Percentiles rank a stretch among this genome's conserved stretches.
Conservation (phyloP, 306 rosid genomes). For the Quercus robur region DNA sequence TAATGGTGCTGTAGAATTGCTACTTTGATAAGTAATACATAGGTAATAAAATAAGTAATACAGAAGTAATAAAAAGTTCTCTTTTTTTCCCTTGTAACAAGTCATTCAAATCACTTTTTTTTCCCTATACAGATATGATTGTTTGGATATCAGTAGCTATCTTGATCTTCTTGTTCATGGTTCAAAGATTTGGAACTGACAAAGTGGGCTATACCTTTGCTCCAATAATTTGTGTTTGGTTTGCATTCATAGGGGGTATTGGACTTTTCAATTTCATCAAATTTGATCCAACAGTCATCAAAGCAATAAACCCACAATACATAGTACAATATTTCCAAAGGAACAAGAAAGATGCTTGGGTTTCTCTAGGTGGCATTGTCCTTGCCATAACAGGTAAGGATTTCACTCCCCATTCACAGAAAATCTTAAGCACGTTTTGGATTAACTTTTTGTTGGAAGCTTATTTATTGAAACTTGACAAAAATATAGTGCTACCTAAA, state of each 20-base stretch:
- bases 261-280: conserved; percentile 67
- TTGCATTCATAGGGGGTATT: conserved; percentile 48
- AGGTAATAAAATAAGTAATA: too few species aligned
- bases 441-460: too few species aligned
- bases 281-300: conserved; percentile 53
- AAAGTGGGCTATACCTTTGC: conserved; percentile 81
- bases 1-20: too few species aligned
- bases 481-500: too few species aligned
- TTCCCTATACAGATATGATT: conserved; percentile 30
- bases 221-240: conserved; percentile 73
- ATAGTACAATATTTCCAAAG: conserved; percentile 56
- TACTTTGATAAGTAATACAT: too few species aligned
- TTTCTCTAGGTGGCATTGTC: conserved; percentile 83
- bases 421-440: too few species aligned
- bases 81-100: not conserved
- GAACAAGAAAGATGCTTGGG: conserved; percentile 74
- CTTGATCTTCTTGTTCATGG: conserved; percentile 50
- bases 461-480: too few species aligned
- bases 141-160: conserved; percentile 64
- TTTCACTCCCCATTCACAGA: not conserved
- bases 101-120: not conserved
- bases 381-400: conserved; percentile 53
- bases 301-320: conserved; percentile 65
- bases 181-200: conserved; percentile 79
- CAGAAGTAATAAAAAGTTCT: not conserved